phyloP scores from a whole-genome alignment of 108 stramenopile genomes.

The Conticribra weissflogii region DNA sequence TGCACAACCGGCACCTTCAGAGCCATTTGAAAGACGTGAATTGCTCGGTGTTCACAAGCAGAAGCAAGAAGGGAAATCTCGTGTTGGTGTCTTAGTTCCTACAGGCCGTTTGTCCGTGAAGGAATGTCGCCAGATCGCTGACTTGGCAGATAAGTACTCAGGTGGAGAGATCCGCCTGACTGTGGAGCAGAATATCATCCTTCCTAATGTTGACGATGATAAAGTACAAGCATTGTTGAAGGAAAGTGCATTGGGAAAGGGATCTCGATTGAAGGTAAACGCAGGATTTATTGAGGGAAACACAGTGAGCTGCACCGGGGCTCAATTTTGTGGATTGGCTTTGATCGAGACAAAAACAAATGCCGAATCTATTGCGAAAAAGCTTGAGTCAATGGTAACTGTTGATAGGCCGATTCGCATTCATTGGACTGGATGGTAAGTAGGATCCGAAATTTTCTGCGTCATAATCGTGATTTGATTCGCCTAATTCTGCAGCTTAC shows the following conservation, averaged over 20 bases:
- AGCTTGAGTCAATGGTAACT: constrained; percentile 81
- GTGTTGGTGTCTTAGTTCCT: constrained; percentile 89
- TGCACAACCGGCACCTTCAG: constrained; percentile 60
- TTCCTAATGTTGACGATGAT: constrained; percentile 88
- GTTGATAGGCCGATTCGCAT: constrained; percentile 87
- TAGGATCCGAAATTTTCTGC: not conserved
- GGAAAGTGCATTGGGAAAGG: constrained; percentile 61
- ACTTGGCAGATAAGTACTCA: constrained; percentile 87
- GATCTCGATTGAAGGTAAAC: constrained; percentile 62
- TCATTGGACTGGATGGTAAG: constrained; percentile 95
- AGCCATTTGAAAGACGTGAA: constrained; percentile 77
- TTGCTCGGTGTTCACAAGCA: constrained; percentile 91
- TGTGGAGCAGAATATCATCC: constrained; percentile 93
- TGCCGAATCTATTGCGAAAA: constrained; percentile 71
- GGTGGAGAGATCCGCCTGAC: constrained; percentile 92
- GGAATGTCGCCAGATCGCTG: constrained; percentile 81
- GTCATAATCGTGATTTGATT: not conserved
- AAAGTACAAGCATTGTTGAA: constrained; percentile 65
- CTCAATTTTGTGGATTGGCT: constrained; percentile 92
- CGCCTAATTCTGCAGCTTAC: too few relatives aligned
- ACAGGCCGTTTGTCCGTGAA: constrained; percentile 79
- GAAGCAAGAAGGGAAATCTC: constrained; percentile 80
- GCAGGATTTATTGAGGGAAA: constrained; percentile 86
- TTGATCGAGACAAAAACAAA: constrained; percentile 90
- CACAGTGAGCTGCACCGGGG: constrained; percentile 93